Evolutionary conservation across 768 basidiomycete species (phyloP).

Genomic region (Trametes coccinea): DNA sequence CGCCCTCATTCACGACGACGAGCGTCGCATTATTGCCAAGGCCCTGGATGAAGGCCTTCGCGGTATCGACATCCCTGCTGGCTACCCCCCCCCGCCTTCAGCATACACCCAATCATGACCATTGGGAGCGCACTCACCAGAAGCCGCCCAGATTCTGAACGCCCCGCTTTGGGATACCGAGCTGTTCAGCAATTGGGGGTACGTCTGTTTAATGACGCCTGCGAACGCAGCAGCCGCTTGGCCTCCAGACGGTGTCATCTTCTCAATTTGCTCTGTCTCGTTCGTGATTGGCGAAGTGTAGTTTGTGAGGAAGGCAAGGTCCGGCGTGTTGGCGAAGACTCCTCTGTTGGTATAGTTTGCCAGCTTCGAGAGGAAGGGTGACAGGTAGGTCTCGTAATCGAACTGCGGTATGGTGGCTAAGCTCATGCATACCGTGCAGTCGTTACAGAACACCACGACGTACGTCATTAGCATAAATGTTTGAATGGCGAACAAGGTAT

Average conservation of each 20-base stretch:
- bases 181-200: conserved; percentile 13
- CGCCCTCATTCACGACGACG: conserved; percentile 19
- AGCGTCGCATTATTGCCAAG: conserved; percentile 13
- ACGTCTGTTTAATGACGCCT: conserved; percentile 14
- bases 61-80: conserved; percentile 18
- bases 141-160: conserved; percentile 21
- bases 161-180: not conserved
- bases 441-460: not conserved
- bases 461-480: conserved; percentile 26
- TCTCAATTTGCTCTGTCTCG: conserved; percentile 21
- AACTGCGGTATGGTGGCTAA: not conserved
- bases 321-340: conserved; percentile 7
- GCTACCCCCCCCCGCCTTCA: not conserved
- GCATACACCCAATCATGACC: too few species aligned
- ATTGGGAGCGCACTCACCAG: conserved; percentile 4
- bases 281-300: conserved; percentile 23
- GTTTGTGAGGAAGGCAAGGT: conserved; percentile 18
- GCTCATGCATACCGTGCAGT: not conserved
- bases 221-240: conserved; percentile 20
- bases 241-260: conserved; percentile 21
- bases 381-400: conserved; percentile 22
- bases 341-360: conserved; percentile 19
- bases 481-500: conserved; percentile 24
- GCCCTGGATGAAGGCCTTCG: conserved; percentile 14
- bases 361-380: conserved; percentile 20